Evolutionary conservation across 2,329 filamentous ascomycete species (phyloP), one percentile per base, ranked within the genome.

Genomic region (Lachnellula arida): DNA sequence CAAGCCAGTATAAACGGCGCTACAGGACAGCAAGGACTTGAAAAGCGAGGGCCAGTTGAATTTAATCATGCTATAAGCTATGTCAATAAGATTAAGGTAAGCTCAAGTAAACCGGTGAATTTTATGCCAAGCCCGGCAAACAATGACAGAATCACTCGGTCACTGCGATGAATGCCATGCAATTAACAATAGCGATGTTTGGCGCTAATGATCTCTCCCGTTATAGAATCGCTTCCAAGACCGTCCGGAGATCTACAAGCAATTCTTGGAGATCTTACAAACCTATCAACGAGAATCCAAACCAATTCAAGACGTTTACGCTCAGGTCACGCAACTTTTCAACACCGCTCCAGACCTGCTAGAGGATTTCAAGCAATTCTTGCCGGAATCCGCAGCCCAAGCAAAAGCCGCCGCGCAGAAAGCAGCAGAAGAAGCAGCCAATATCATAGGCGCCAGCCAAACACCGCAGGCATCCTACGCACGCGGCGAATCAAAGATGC

Each of bases 1-100:
- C 77, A 78, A 43, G 80, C 83, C 59, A 80, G 75, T 34, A 70
- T 87, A 55, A 89, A 87, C 65, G 84, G 83, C 46, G 78, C 79
- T 58, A 80, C 78, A 22, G 75, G 82, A 73, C 73, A 86, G 74
- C 75, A 81, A 72, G 75, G 81, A 73, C 75, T 89, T 70, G 92
- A 95, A 72, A 95, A 94, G 69, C 85, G 92, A 54, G 93, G 92
- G 0, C 94, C 94, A 1, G 94, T 99, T 17, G 94, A 99, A 70
- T 99, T 99, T 73, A 99, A 99, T 70, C 94, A 99, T 74, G 94
- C 94, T 0, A 99, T 99, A 61, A 97, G 92, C 71, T 99, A 99
- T 68, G 94, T 99, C 53, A 99, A 99, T 71, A 99, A 99, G 76
- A 99, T 99, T 68, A 99, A 99, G 86, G 92, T 94, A 75, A 72